These are phyloP conservation scores for Didymella pinodella DNA, from an alignment of 2,329 filamentous ascomycete genomes.

Conservation along the genomic window DNA sequence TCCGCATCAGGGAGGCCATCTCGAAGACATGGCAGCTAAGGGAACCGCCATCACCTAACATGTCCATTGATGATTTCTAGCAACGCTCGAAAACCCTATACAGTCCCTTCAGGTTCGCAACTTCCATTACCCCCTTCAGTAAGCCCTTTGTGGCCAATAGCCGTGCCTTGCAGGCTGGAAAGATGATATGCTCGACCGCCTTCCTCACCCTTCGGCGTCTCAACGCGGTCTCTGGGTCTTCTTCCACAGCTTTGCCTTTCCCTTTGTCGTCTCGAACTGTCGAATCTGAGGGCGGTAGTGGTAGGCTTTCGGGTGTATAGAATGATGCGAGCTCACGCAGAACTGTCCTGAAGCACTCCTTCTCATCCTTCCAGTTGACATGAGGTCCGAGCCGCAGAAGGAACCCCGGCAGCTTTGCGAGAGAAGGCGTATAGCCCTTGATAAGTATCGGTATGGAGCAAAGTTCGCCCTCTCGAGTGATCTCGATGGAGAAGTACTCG, in stretches of 20 bases:
- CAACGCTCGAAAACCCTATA: constrained; percentile 97
- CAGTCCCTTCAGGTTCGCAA: constrained; percentile 89
- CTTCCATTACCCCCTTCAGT: constrained; percentile 80
- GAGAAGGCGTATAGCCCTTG: constrained; percentile 85
- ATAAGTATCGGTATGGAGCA: constrained; percentile 81
- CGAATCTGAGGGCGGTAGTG: constrained; percentile 53
- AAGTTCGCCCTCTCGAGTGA: constrained; percentile 79
- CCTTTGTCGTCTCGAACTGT: constrained; percentile 53
- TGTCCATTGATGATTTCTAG: constrained; percentile 50
- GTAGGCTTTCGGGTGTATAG: constrained; percentile 87
- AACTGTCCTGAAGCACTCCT: constrained; percentile 84
- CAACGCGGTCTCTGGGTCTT: constrained; percentile 53
- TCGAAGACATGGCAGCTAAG: not conserved
- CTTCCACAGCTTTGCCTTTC: constrained; percentile 32
- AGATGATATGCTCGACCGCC: constrained; percentile 84
- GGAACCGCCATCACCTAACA: not conserved
- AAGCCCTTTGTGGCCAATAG: constrained; percentile 82
- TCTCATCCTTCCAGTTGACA: constrained; percentile 86
- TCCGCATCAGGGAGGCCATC: not conserved
- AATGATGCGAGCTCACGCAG: constrained; percentile 87
- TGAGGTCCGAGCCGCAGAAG: constrained; percentile 86
- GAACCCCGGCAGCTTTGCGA: constrained; percentile 89
- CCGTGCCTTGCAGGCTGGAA: constrained; percentile 84
- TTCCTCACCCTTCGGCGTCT: constrained; percentile 74
- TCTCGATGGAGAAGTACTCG: constrained; percentile 90